Evolutionary conservation across 2,329 filamentous ascomycete species (phyloP).

Genomic region (Venturia nashicola): DNA sequence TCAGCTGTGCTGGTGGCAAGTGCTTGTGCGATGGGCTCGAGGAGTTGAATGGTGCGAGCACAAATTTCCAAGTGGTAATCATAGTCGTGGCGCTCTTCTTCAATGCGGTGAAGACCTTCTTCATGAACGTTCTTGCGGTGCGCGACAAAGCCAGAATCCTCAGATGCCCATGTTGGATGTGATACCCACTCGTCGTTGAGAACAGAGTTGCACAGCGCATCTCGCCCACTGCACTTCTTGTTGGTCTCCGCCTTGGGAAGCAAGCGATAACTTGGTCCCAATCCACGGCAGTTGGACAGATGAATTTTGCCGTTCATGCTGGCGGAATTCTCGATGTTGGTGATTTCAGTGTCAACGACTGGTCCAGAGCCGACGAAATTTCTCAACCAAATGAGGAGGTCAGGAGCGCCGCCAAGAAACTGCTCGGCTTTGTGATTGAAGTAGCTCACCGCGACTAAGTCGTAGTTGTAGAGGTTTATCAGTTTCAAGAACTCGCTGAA

Average conservation of each 20-base stretch:
- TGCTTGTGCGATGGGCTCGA: conserved; percentile 80
- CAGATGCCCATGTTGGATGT: conserved; percentile 96
- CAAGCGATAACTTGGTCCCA: conserved; percentile 88
- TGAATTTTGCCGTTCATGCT: conserved; percentile 74
- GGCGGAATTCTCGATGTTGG: conserved; percentile 66
- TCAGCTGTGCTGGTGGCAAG: conserved; percentile 45
- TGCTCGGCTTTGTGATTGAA: conserved; percentile 70
- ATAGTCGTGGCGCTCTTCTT: conserved; percentile 96
- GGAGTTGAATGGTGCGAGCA: conserved; percentile 84
- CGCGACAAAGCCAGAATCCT: conserved; percentile 94
- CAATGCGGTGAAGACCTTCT: conserved; percentile 87
- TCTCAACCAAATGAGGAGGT: conserved; percentile 84
- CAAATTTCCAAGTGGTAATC: conserved; percentile 97
- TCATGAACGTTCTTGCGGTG: conserved; percentile 95
- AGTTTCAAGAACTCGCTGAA: conserved; percentile 97
- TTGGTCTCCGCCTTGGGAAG: conserved; percentile 84
- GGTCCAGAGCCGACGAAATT: conserved; percentile 68
- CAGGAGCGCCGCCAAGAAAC: conserved; percentile 79
- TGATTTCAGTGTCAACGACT: conserved; percentile 46
- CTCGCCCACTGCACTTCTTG: conserved; percentile 84
- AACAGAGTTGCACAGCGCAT: conserved; percentile 86
- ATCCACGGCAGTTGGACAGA: conserved; percentile 86
- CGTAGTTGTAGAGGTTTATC: conserved; percentile 88
- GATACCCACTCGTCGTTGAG: conserved; percentile 98
- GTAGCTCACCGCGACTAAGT: conserved; percentile 76